A percentile compares a stretch with the other conserved stretches of the same genome.
phyloP scores from a whole-genome alignment of 106 monocot species.

The Dendrobium nobile region DNA sequence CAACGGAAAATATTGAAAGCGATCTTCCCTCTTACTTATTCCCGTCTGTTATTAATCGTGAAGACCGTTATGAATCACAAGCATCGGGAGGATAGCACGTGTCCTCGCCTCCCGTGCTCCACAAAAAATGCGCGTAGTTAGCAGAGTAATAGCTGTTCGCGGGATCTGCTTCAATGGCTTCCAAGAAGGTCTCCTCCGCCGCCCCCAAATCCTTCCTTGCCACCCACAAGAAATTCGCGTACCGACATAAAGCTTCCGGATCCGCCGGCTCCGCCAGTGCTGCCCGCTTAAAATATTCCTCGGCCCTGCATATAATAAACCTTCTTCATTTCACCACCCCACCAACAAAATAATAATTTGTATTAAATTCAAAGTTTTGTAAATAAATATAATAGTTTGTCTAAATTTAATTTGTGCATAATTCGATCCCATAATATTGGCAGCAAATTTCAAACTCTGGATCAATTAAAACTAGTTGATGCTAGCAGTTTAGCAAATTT shows the following conservation, averaged over 20 bases:
- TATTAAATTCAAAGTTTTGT: too few relatives aligned
- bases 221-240: conserved; percentile 79
- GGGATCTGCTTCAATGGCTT: conserved; percentile 73
- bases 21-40: too few relatives aligned
- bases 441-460: too few relatives aligned
- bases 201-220: conserved; percentile 50
- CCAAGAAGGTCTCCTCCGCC: conserved; percentile 73
- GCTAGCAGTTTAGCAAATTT: too few relatives aligned
- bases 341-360: neutral
- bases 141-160: conserved; percentile 45
- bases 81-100: conserved; percentile 65
- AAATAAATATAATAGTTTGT: too few relatives aligned
- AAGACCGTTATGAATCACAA: neutral
- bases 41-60: too few relatives aligned
- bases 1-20: too few relatives aligned
- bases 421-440: too few relatives aligned
- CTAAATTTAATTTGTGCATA: too few relatives aligned
- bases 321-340: too few relatives aligned
- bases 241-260: conserved; percentile 53
- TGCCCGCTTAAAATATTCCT: conserved; percentile 76
- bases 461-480: too few relatives aligned
- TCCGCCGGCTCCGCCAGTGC: conserved; percentile 37
- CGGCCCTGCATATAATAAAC: conserved; percentile 35
- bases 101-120: conserved; percentile 89
- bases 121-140: conserved; percentile 80